Evolutionary conservation across 805 yeast genomes (phyloP), one percentile per base, ranked within the genome.

Genomic region (Zygosaccharomyces siamensis): DNA sequence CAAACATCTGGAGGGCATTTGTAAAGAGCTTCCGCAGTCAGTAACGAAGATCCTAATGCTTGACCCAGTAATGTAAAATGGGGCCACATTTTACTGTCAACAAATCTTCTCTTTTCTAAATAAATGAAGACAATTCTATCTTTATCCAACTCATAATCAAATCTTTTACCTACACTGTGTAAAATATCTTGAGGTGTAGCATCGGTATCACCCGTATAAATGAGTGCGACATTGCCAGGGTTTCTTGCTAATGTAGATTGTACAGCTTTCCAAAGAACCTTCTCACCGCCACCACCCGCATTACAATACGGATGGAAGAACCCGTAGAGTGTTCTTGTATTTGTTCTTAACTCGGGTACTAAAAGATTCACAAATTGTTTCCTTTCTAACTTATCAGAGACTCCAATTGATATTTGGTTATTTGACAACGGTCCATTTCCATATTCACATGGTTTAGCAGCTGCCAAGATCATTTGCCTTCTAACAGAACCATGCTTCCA

Each of bases 261-360:
- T 5, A 92, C 87, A 0, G 97, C 96, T 47, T 87, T 89, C 99
- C 99, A 93, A 36, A 93, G 72, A 0, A 93, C 99, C 48, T 92
- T 79, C 64, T 93, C 99, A 21, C 99, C 99, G 27, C 99, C 99
- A 16, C 99, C 99, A 40, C 95, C 96, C 35, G 96, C 95, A 63
- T 86, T 87, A 54, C 97, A 89, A 59, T 84, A 86, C 0, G 99
- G 99, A 68, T 93, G 99, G 72, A 93, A 89, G 61, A 86, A 90
- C 5, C 98, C 99, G 63, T 73, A 84, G 8, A 88, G 66, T 7
- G 74, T 56, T 23, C 57, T 58, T 8, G 51, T 23, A 18, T 47
- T 38, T 21, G 43, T 21, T 40, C 54, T 45, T 14, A 50, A 20
- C 12, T 49, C 37, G 6, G 56, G 54, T 7, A 39, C 52, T 39